A percentile compares a stretch with the other conserved stretches of the same genome.
phyloP scores from a whole-genome alignment of 805 yeast species.

The Ogataea angusta region DNA sequence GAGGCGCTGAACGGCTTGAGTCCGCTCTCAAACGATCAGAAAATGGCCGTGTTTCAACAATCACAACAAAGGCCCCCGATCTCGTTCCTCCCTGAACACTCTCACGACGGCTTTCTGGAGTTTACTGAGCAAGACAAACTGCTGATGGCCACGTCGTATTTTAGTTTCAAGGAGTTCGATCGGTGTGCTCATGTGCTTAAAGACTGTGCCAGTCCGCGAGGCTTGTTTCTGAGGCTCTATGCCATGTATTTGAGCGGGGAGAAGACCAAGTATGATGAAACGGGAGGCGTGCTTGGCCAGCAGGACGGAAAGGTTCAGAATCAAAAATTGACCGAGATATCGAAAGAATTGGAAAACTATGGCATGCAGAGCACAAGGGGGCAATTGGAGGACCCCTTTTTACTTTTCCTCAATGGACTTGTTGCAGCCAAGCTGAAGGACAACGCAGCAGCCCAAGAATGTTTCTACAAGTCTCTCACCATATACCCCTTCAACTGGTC shows the following conservation, averaged over 20 bases:
- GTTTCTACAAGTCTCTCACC: conserved; percentile 57
- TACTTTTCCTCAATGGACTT: conserved; percentile 71
- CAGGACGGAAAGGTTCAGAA: conserved; percentile 35
- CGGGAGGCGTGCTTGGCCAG: conserved; percentile 60
- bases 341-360: conserved; percentile 42
- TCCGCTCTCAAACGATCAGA: conserved; percentile 19
- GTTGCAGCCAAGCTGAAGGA: conserved; percentile 62
- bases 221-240: conserved; percentile 63
- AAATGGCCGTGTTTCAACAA: conserved; percentile 21
- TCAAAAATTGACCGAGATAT: conserved; percentile 29
- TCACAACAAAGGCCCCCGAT: conserved; percentile 11
- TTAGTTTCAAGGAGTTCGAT: conserved; percentile 81
- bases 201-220: conserved; percentile 47
- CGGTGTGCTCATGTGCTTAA: conserved; percentile 63
- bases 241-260: conserved; percentile 75
- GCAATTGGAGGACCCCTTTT: conserved; percentile 47
- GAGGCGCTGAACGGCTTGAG: conserved; percentile 71
- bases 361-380: conserved; percentile 9
- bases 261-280: conserved; percentile 64
- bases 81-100: conserved; percentile 12
- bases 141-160: conserved; percentile 65
- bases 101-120: conserved; percentile 24
- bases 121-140: conserved; percentile 43
- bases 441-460: conserved; percentile 54
- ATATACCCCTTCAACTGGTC: conserved; percentile 88